Conservation (phyloP, 2,329 filamentous ascomycete genomes). For the Cercospora beticola region DNA sequence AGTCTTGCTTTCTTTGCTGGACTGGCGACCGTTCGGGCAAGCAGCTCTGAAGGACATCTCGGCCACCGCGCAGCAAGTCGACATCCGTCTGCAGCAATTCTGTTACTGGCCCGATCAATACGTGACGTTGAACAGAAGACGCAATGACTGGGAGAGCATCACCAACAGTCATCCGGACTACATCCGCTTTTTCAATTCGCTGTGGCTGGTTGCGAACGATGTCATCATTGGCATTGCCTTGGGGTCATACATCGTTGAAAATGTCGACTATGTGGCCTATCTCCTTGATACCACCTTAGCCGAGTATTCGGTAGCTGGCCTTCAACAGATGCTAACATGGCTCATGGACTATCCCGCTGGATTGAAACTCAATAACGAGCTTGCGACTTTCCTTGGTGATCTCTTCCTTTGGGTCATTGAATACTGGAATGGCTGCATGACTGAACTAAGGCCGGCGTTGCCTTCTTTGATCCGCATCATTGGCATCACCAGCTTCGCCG, state of each 20-base stretch:
- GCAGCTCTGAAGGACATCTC: conserved; percentile 93
- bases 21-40: conserved; percentile 77
- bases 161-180: conserved; percentile 96
- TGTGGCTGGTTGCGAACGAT: conserved; percentile 98
- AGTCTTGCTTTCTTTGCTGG: conserved; percentile 71
- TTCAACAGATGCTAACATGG: conserved; percentile 89
- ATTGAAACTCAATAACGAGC: conserved; percentile 89
- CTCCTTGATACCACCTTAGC: conserved; percentile 74
- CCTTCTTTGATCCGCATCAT: conserved; percentile 88
- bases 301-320: conserved; percentile 81
- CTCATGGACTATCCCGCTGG: conserved; percentile 94
- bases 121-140: conserved; percentile 81
- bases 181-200: conserved; percentile 96
- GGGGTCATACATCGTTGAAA: conserved; percentile 96
- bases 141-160: conserved; percentile 91
- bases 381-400: conserved; percentile 91
- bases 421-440: conserved; percentile 87
- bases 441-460: conserved; percentile 73
- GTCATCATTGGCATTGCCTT: conserved; percentile 97
- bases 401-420: conserved; percentile 98
- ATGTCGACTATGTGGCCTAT: conserved; percentile 77
- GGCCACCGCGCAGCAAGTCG: conserved; percentile 93
- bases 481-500: conserved; percentile 90
- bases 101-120: conserved; percentile 99
- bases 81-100: conserved; percentile 95